Evolutionary conservation across 805 yeast genomes (phyloP), one percentile per base, ranked within the genome.

Genomic region (Lachancea cidri): DNA sequence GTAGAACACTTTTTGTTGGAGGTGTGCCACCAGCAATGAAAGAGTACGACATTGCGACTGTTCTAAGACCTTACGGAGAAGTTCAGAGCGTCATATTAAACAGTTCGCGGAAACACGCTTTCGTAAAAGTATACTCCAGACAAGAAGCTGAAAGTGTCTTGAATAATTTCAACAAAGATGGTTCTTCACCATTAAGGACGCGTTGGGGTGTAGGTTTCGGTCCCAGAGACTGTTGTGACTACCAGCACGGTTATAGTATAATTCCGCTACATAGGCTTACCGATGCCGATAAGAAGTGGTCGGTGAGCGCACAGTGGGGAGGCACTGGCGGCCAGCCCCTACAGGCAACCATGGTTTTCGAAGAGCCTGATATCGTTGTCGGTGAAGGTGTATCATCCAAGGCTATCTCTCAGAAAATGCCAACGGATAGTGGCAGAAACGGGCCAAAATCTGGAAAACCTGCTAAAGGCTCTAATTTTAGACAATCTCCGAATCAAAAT

Each of bases 191-290:
- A 60, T 67, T 93, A 52, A 77, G 98, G 65, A 86, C 94, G 4
- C 76, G 96, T 60, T 93, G 98, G 98, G 98, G 98, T 51, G 98
- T 93, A 47, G 98, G 98, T 1, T 93, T 85, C 58, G 98, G 98
- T 4, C 98, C 98, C 41, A 79, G 98, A 69, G 98, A 93, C 63
- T 91, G 98, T 70, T 86, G 96, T 62, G 94, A 93, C 65, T 93
- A 93, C 65, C 89, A 82, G 57, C 82, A 82, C 43, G 98, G 98
- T 47, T 73, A 82, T 29, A 83, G 95, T 45, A 76, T 88, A 29
- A 87, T 93, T 46, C 96, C 98, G 13, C 67, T 93, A 37, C 77
- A 76, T 44, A 77, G 96, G 54, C 73, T 93, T 52, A 93, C 98
- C 0, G 98, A 93, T 45, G 96, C 97, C 16, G 98, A 93, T 63